Conservation (phyloP, 2,329 filamentous ascomycete genomes). For the Triangularia verruculosa region DNA sequence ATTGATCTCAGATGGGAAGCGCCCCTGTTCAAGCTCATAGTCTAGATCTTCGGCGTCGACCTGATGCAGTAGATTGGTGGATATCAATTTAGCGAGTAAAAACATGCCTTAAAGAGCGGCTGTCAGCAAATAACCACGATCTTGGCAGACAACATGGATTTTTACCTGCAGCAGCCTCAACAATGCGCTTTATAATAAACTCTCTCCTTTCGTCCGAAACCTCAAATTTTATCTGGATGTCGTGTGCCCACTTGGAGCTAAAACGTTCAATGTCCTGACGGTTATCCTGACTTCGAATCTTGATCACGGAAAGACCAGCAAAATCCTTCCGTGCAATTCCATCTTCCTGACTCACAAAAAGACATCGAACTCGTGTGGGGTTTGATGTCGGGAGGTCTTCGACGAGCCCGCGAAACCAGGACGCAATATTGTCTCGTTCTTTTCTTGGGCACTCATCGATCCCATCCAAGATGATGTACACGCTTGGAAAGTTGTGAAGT, state of each 20-base stretch:
- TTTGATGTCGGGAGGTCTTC: constrained; percentile 15
- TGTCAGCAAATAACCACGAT: neutral
- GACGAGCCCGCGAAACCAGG: constrained; percentile 27
- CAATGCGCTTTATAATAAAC: neutral
- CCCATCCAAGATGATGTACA: constrained; percentile 36
- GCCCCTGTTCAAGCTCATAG: constrained; percentile 20
- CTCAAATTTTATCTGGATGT: neutral
- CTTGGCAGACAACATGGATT: too few species aligned
- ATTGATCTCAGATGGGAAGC: constrained; percentile 8
- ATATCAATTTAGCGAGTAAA: neutral
- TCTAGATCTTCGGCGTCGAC: constrained; percentile 2
- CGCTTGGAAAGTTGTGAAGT: constrained; percentile 24
- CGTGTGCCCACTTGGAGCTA: constrained; percentile 10
- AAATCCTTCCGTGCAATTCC: constrained; percentile 29
- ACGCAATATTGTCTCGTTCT: constrained; percentile 30
- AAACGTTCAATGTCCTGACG: constrained; percentile 32
- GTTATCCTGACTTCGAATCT: constrained; percentile 28
- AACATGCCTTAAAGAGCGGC: neutral
- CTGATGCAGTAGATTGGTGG: neutral
- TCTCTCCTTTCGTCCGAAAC: constrained; percentile 3
- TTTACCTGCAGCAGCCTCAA: neutral
- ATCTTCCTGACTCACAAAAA: constrained; percentile 36
- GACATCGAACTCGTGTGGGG: constrained; percentile 26
- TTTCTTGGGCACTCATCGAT: constrained; percentile 35
- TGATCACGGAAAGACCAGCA: constrained; percentile 19